These are phyloP conservation scores for Populus hybrid DNA, from an alignment of 441 rosid species.

Conservation along the genomic window DNA sequence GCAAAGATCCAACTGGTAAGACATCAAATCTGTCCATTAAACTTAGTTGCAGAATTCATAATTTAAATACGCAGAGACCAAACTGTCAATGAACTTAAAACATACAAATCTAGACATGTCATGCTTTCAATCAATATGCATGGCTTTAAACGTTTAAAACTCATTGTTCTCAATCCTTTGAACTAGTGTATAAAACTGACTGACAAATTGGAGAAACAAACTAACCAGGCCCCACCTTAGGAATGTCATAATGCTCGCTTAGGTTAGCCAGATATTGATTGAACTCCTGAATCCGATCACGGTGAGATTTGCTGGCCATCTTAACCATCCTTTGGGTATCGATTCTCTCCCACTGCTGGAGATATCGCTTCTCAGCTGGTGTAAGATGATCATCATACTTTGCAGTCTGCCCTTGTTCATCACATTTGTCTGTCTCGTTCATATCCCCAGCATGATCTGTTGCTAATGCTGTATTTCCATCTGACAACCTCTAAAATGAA, in stretches of 20 bases:
- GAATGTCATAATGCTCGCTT: conserved; percentile 61
- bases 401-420: conserved; percentile 25
- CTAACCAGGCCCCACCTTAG: conserved; percentile 58
- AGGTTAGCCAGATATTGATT: conserved; percentile 57
- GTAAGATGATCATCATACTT: conserved; percentile 38
- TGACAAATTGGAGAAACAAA: neutral
- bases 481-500: conserved; percentile 27
- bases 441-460: conserved; percentile 29
- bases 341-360: conserved; percentile 42
- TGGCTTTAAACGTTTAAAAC: neutral
- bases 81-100: too few relatives aligned
- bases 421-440: conserved; percentile 22
- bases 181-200: neutral
- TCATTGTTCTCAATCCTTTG: neutral
- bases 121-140: neutral
- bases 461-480: conserved; percentile 26
- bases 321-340: conserved; percentile 44
- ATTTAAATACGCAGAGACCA: too few relatives aligned
- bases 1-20: neutral
- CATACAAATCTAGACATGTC: neutral
- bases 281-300: conserved; percentile 55
- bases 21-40: neutral
- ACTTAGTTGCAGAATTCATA: neutral
- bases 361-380: conserved; percentile 43
- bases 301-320: conserved; percentile 49